Conservation (phyloP, 108 stramenopile species). For the Schizochytrium sp. region DNA sequence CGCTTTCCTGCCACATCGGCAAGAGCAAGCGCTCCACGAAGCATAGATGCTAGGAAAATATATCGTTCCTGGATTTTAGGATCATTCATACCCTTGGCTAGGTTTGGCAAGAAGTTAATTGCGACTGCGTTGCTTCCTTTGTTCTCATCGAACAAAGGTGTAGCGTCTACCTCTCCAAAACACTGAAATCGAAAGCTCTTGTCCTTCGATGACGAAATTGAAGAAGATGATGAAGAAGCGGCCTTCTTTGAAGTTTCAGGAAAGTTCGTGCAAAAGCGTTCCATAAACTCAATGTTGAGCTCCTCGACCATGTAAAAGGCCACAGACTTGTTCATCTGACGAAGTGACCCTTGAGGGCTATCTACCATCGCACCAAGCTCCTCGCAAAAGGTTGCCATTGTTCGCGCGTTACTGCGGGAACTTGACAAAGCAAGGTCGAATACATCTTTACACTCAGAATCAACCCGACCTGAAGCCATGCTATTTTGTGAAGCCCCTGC, state of each 20-base stretch:
- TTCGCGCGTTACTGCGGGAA: not conserved
- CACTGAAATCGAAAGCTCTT: not conserved
- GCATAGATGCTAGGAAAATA: not conserved
- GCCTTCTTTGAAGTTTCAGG: not conserved
- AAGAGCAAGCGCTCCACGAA: not conserved
- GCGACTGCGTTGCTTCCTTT: not conserved
- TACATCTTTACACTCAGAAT: slow-evolving; percentile 45
- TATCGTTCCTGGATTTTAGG: slow-evolving; percentile 23
- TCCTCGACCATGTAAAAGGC: slow-evolving; percentile 33
- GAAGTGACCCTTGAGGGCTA: not conserved
- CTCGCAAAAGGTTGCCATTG: slow-evolving; percentile 49
- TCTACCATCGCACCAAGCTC: slow-evolving; percentile 30
- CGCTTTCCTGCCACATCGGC: slow-evolving; percentile 2
- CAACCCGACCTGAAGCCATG: not conserved
- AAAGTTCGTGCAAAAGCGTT: not conserved
- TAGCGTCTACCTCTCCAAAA: slow-evolving; percentile 7
- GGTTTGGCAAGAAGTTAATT: slow-evolving; percentile 12
- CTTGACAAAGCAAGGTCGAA: slow-evolving; percentile 4
- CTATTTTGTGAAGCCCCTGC: not conserved
- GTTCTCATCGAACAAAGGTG: slow-evolving; percentile 29
- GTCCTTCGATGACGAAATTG: not conserved
- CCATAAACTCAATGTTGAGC: slow-evolving; percentile 12
- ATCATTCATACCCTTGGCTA: slow-evolving; percentile 26
- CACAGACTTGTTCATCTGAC: not conserved
- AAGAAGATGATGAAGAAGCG: slow-evolving; percentile 7